Base-by-base conservation (phyloP, 306 rosid species). In the Malus sylvestris region DNA sequence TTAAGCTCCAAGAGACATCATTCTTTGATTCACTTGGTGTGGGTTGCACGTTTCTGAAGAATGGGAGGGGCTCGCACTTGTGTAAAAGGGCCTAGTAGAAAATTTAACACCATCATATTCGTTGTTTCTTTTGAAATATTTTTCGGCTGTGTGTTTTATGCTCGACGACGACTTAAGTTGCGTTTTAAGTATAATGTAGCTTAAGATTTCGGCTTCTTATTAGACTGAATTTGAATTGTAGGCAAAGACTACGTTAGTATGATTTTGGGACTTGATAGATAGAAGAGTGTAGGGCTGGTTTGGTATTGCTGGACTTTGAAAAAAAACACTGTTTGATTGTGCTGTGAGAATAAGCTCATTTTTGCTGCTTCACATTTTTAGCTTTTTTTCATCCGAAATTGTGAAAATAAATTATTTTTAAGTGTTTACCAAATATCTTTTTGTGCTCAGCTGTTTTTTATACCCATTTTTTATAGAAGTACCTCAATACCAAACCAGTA, bases 131-230 rank as follows among this genome's bases (percentile, higher is more conserved):
- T 80, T 64, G 73, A 78, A 44, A 27, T 58, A 81, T 33, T 77
- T 84, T 84, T 77, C 83, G 77, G 86, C 67, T 66, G 86, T 66
- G 72, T 82, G 61, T 58, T 62, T 79, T 74, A 29, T 74, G 44
- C 69, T 60, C 58, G 30, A 70, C 69, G 58, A 67, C 53, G 66
- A 70, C 77, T 73, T 46, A 61, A 40, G 44, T 70, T 83, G 78
- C 49, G 20, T 16, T 63, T 9, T 2, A 62, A 55, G 62, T 57
- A 35, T 52, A 8, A 16, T 46, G 52, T 76, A 15, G 51, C 66
- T 81, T 83, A 76, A 9, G 45, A 46, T 72, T 71, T 59, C 64
- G 76, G 63, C 27, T 65, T 65, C 58, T 44, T 18, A 12, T 9
- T 18, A 57, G 12, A 25, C 52, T 33, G 55, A 10, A 29, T 42